phyloP scores from a whole-genome alignment of 2,329 filamentous ascomycete species.

The Pseudohalonectria lignicola region DNA sequence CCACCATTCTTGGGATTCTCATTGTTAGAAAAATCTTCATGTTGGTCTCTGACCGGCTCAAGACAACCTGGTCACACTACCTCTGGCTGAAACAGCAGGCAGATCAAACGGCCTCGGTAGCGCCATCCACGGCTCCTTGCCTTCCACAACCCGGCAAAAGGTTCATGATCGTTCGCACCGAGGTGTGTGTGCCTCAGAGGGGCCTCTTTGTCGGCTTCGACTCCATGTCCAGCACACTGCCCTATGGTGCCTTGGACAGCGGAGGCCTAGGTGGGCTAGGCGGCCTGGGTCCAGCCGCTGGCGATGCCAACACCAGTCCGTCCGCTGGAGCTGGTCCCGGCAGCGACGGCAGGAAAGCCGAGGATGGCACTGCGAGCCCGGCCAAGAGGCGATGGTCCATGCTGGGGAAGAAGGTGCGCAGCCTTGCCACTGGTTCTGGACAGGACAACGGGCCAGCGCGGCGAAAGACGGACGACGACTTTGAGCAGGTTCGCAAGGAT shows the following conservation, averaged over 20 bases:
- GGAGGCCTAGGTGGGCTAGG: too few relatives aligned
- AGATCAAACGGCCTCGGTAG: constrained; percentile 39
- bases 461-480: constrained; percentile 28
- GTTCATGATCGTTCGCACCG: constrained; percentile 81
- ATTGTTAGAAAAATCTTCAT: constrained; percentile 55
- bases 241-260: constrained; percentile 12
- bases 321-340: too few relatives aligned
- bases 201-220: constrained; percentile 21
- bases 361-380: constrained; percentile 16
- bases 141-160: constrained; percentile 75
- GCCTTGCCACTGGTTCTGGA: constrained; percentile 21
- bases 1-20: constrained; percentile 15
- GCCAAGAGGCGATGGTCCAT: constrained; percentile 53
- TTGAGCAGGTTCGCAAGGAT: constrained; percentile 38
- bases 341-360: constrained; percentile 11
- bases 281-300: too few relatives aligned
- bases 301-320: too few relatives aligned
- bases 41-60: constrained; percentile 55
- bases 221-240: constrained; percentile 1
- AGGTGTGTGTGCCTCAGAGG: constrained; percentile 38
- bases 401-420: constrained; percentile 50
- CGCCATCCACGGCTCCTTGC: constrained; percentile 69
- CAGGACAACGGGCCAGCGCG: constrained; percentile 9
- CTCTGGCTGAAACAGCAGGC: constrained; percentile 61
- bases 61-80: constrained; percentile 69